Conservation (phyloP, 306 rosid species). For the Vicia sativa region DNA sequence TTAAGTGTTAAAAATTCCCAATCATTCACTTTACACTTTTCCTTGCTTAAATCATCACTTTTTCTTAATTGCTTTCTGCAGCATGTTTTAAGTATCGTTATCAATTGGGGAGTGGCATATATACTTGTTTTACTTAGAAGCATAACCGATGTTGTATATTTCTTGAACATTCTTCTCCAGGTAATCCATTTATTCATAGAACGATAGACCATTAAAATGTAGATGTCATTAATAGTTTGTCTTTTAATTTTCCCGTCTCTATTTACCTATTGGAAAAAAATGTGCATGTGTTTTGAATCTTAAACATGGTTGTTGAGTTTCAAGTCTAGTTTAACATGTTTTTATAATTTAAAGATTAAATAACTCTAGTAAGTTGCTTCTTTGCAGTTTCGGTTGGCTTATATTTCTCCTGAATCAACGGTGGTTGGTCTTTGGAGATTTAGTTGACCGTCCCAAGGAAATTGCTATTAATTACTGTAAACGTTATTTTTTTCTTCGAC, state of each 20-base stretch:
- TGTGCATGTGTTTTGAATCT: neutral
- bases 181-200: no score
- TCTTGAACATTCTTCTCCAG: conserved; percentile 71
- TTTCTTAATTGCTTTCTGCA: conserved; percentile 44
- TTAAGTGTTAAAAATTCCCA: no score
- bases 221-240: neutral
- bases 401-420: no score
- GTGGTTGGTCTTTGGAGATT: no score
- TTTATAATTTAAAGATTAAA: no score
- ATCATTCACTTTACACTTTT: neutral
- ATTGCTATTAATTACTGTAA: no score
- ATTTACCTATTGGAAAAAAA: neutral
- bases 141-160: conserved; percentile 64
- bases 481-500: conserved; percentile 54
- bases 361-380: no score
- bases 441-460: no score
- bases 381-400: no score
- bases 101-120: conserved; percentile 48
- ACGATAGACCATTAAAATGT: neutral
- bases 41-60: neutral
- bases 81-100: conserved; percentile 53
- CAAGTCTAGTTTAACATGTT: no score
- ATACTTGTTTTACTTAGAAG: conserved; percentile 66
- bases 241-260: neutral
- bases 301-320: no score